Conservation (phyloP, 2,329 filamentous ascomycete genomes). For the Scytalidium lignicola region DNA sequence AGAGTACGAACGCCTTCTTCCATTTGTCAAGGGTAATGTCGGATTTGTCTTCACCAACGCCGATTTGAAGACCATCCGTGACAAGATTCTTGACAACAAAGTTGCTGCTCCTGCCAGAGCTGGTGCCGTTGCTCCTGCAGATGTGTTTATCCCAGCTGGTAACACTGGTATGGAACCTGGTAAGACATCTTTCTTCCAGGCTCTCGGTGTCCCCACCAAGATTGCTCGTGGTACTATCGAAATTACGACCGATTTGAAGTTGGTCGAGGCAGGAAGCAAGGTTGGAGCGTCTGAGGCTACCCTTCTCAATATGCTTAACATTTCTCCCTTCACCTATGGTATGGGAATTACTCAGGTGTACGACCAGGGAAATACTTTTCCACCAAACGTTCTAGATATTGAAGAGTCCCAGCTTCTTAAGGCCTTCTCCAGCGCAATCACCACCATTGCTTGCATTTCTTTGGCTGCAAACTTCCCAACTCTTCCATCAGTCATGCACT, state of each 20-base stretch:
- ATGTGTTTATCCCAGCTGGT: constrained; percentile 94
- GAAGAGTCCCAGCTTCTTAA: constrained; percentile 90
- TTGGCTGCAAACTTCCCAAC: constrained; percentile 94
- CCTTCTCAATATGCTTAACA: constrained; percentile 99
- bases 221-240: constrained; percentile 99
- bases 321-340: constrained; percentile 99
- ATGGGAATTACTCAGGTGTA: constrained; percentile 96
- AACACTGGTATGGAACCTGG: constrained; percentile 99
- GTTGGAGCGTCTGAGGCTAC: constrained; percentile 99
- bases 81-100: constrained; percentile 94
- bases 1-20: constrained; percentile 97
- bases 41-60: constrained; percentile 99
- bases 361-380: constrained; percentile 93
- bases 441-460: constrained; percentile 84
- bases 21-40: constrained; percentile 94
- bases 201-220: constrained; percentile 99
- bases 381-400: constrained; percentile 81
- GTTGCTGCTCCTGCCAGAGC: constrained; percentile 97
- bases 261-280: constrained; percentile 87
- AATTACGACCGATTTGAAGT: constrained; percentile 97
- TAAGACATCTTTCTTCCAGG: constrained; percentile 99
- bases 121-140: constrained; percentile 87
- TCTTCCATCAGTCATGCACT: constrained; percentile 93
- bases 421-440: constrained; percentile 74
- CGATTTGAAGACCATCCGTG: constrained; percentile 87